Conservation (phyloP, 768 basidiomycete genomes). For the Jaapia argillacea region DNA sequence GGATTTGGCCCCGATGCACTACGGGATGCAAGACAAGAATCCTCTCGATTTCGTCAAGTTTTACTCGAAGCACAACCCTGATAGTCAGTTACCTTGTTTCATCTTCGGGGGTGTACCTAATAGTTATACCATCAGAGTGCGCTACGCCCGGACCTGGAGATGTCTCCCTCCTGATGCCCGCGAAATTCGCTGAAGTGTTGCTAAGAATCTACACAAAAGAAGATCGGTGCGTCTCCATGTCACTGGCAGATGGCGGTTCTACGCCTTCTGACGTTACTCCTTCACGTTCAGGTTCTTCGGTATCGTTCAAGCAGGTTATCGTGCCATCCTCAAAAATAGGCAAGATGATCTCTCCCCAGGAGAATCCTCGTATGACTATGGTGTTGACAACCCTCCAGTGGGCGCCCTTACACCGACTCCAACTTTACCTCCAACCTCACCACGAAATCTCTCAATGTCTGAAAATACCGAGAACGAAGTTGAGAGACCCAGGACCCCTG, state of each 20-base stretch:
- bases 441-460: too few species aligned
- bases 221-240: slow-evolving; percentile 18
- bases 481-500: too few species aligned
- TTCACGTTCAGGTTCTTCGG: slow-evolving; percentile 33
- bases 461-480: too few species aligned
- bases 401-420: too few species aligned
- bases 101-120: neutral
- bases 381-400: too few species aligned
- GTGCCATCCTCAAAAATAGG: slow-evolving; percentile 25
- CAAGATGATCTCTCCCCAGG: too few species aligned
- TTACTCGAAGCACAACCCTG: slow-evolving; percentile 51
- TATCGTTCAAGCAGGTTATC: slow-evolving; percentile 62
- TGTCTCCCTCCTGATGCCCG: slow-evolving; percentile 57
- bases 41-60: slow-evolving; percentile 65
- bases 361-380: too few species aligned
- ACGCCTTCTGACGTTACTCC: slow-evolving; percentile 1
- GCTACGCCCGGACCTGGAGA: slow-evolving; percentile 39
- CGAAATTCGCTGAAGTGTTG: slow-evolving; percentile 57
- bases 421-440: too few species aligned
- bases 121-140: slow-evolving; percentile 24
- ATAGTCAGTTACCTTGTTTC: slow-evolving; percentile 1
- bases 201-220: slow-evolving; percentile 65
- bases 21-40: slow-evolving; percentile 63
- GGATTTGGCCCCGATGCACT: slow-evolving; percentile 56
- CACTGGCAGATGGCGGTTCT: neutral